These are phyloP conservation scores for Saccharomyces hybrid DNA, from an alignment of 1,139 yeast genomes.

Conservation along the genomic window DNA sequence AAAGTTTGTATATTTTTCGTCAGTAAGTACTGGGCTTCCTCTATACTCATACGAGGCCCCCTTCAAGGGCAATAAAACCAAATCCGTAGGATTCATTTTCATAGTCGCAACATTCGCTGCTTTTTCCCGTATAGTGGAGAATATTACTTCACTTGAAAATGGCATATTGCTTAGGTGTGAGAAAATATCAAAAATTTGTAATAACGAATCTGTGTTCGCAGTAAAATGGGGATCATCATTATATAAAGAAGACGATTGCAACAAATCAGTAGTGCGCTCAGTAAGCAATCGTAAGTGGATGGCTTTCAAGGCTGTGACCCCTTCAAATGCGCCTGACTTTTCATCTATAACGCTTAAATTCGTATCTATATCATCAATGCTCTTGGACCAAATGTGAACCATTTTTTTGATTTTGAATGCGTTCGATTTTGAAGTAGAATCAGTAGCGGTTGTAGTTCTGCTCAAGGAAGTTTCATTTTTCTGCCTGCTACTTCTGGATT, in stretches of 20 bases:
- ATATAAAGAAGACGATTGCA: conserved; percentile 50
- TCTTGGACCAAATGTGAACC: conserved; percentile 12
- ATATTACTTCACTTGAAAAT: conserved; percentile 46
- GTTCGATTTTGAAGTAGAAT: conserved; percentile 12
- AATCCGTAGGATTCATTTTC: conserved; percentile 11
- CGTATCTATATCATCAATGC: conserved; percentile 16
- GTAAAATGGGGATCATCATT: conserved; percentile 32
- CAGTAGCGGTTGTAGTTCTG: conserved; percentile 16
- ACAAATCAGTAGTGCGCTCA: conserved; percentile 59
- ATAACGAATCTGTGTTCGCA: conserved; percentile 38
- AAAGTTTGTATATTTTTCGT: conserved; percentile 19
- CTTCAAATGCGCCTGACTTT: conserved; percentile 17
- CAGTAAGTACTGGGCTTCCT: conserved; percentile 12
- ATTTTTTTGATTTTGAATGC: conserved; percentile 16
- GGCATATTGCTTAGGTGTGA: conserved; percentile 44
- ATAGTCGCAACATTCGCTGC: conserved; percentile 25
- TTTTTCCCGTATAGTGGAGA: conserved; percentile 40
- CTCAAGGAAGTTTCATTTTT: conserved; percentile 9
- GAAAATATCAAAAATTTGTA: conserved; percentile 48
- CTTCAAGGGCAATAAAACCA: conserved; percentile 22
- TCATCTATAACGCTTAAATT: conserved; percentile 17
- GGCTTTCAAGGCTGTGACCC: conserved; percentile 41
- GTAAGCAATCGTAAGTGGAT: conserved; percentile 52
- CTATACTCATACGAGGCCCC: conserved; percentile 23
- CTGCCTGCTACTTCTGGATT: background rate